Conservation (phyloP, 1,284 basidiomycete species). For the Volvariella volvacea region DNA sequence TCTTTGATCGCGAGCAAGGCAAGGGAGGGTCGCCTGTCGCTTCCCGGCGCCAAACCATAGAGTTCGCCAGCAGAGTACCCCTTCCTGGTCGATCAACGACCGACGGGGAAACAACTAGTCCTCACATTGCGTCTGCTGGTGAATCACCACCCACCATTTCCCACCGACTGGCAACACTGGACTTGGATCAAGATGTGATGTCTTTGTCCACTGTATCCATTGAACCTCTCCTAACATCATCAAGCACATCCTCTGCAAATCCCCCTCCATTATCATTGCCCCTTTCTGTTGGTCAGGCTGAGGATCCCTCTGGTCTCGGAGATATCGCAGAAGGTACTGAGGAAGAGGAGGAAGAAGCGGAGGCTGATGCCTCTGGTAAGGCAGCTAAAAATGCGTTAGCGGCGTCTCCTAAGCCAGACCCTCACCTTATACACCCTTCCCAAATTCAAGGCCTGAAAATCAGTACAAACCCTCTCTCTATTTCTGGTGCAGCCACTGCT, state of each 20-base stretch:
- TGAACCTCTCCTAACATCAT: slow-evolving; percentile 22
- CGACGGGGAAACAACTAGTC: slow-evolving; percentile 8
- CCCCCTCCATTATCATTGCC: slow-evolving; percentile 34
- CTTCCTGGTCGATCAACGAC: background rate
- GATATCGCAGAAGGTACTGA: slow-evolving; percentile 50
- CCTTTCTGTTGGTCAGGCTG: slow-evolving; percentile 20
- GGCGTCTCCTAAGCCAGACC: slow-evolving; percentile 10
- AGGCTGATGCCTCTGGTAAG: too few relatives aligned
- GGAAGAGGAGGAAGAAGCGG: slow-evolving; percentile 32
- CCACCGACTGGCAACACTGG: slow-evolving; percentile 8
- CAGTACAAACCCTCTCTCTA: slow-evolving; percentile 29
- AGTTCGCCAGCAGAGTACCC: slow-evolving; percentile 10
- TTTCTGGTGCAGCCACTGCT: slow-evolving; percentile 11
- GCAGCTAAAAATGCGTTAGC: slow-evolving; percentile 6
- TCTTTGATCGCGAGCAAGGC: slow-evolving; percentile 14
- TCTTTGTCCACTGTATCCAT: slow-evolving; percentile 18
- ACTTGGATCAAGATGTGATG: too few relatives aligned
- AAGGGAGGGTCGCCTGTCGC: slow-evolving; percentile 7
- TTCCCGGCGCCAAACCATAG: slow-evolving; percentile 12
- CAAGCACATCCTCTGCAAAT: slow-evolving; percentile 8
- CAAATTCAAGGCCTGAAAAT: slow-evolving; percentile 59
- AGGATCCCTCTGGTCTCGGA: slow-evolving; percentile 31
- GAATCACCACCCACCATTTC: slow-evolving; percentile 10
- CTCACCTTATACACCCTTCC: slow-evolving; percentile 24
- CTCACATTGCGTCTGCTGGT: slow-evolving; percentile 13